Base-by-base conservation (phyloP, 805 yeast species). In the Suhomyces tanzawaensis region DNA sequence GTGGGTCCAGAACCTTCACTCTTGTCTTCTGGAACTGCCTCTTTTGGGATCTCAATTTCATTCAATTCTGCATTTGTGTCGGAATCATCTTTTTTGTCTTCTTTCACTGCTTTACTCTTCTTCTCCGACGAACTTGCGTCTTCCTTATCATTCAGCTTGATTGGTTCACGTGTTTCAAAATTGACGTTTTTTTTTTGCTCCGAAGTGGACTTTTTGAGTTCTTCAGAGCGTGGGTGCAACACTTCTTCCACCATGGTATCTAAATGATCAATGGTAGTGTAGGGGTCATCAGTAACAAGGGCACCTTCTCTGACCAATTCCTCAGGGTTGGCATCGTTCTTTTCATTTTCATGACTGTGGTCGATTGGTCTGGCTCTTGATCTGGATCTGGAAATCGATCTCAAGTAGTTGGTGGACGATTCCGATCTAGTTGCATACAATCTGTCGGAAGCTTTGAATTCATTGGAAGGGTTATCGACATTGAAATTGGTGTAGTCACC, bases 311-410 rank as follows among this genome's bases (percentile, higher is more conserved):
- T 60, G 24, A 66, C 72, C 45, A 79, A 64, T 31, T 71, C 79
- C 1, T 55, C 52, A n/a, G 69, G 52, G 44, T 48, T 51, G 34
- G 53, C 51, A 37, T 57, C 62, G 35, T 53, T 54, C 42, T 56
- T 52, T 13, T 66, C 65, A 13, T 53, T 53, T 18, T 56, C 47
- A 41, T 63, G 67, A 34, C 55, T 50, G 5, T 39, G 28, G 17
- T 43, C 41, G 13, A 36, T 42, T 21, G 62, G 55, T 19, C 58
- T 55, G 19, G 65, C 67, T 57, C 84, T 69, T 6, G 84, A 76
- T 51, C 85, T 66, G 1, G 85, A 79, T 56, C 85, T 67, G 1
- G 85, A 80, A 31, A 80, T 77, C 1, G 84, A 76, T 48, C 89
- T 72, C 46, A 83, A 64, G 52, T 81, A 83, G 42, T 76, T 66